These are phyloP conservation scores for Oemleria cerasiformis DNA, from an alignment of 306 rosid species.

Conservation along the genomic window DNA sequence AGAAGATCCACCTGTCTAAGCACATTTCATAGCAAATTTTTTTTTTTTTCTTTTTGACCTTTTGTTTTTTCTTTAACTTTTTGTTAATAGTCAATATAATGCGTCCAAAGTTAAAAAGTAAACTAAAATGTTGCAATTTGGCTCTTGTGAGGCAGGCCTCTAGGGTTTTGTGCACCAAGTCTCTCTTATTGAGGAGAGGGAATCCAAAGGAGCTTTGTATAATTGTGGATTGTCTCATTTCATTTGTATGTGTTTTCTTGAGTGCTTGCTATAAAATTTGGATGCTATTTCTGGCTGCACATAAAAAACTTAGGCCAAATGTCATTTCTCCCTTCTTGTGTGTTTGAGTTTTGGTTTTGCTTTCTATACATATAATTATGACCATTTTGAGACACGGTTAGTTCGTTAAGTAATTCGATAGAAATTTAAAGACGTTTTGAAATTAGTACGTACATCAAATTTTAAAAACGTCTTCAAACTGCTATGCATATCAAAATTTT, in stretches of 20 bases:
- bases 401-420: no score
- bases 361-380: no score
- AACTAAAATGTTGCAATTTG: constrained; percentile 24
- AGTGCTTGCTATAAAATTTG: neutral
- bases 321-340: no score
- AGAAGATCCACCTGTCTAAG: neutral
- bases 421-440: no score
- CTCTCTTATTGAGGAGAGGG: constrained; percentile 14
- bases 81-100: constrained; percentile 24
- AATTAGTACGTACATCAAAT: no score
- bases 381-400: no score
- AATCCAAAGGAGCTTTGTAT: constrained; percentile 38
- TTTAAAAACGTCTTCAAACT: no score
- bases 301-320: no score
- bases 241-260: neutral
- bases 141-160: constrained; percentile 30
- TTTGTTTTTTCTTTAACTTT: neutral
- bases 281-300: neutral
- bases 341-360: no score
- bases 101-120: constrained; percentile 22
- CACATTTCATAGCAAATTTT: neutral
- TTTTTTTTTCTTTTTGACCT: neutral
- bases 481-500: no score
- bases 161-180: constrained; percentile 40
- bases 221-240: neutral